Conservation (phyloP, 345 rosid genomes). For the Rhodomyrtus tomentosa region DNA sequence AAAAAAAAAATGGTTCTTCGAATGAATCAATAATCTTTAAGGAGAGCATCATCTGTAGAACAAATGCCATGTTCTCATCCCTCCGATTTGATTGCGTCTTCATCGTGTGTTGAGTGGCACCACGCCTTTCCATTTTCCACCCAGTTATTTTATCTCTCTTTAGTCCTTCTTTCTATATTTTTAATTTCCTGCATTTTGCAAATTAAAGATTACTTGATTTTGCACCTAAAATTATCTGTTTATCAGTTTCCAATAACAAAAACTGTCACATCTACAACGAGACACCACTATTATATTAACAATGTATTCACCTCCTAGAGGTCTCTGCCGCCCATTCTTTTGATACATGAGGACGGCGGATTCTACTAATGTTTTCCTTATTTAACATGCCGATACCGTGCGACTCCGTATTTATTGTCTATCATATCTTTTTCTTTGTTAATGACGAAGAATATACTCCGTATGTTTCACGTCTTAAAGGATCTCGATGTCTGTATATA, state of each 20-base stretch:
- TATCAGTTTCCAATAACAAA: not conserved
- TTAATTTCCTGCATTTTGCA: not conserved
- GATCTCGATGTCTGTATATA: too few species aligned
- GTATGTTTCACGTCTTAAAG: too few species aligned
- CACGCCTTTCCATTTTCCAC: not conserved
- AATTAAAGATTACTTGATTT: not conserved
- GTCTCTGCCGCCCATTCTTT: too few species aligned
- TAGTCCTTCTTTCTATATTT: not conserved
- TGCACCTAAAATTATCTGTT: not conserved
- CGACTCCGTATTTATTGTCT: accelerated
- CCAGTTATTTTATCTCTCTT: not conserved
- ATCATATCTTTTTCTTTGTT: too few species aligned
- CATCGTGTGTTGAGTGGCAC: not conserved
- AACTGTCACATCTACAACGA: not conserved
- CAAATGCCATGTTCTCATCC: not conserved
- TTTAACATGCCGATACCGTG: too few species aligned
- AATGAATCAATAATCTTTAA: not conserved
- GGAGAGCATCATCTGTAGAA: not conserved
- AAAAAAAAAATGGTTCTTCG: too few species aligned
- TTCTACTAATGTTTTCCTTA: too few species aligned
- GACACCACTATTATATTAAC: not conserved
- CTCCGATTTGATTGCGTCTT: not conserved
- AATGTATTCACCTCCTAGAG: not conserved
- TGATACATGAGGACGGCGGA: too few species aligned
- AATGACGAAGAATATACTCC: too few species aligned